A percentile compares a stretch with the other conserved stretches of the same genome.
Evolutionary conservation across 2,329 filamentous ascomycete species (phyloP).

Genomic region (Arthrobotrys sphaeroides): DNA sequence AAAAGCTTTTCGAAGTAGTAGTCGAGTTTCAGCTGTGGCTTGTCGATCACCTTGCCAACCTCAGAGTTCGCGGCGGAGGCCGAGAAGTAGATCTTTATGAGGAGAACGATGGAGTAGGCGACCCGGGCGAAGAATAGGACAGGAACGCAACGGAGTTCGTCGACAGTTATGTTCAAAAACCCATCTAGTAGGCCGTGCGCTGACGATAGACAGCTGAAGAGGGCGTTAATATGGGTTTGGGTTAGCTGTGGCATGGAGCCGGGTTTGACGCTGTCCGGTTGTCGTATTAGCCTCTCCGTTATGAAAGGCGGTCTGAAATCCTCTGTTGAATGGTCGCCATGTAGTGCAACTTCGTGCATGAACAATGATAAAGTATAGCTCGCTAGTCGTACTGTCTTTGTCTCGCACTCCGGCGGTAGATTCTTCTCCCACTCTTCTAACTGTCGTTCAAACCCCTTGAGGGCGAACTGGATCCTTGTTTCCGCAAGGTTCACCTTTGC

Average conservation of each 20-base stretch:
- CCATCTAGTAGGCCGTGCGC: slow-evolving; percentile 74
- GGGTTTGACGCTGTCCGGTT: slow-evolving; percentile 56
- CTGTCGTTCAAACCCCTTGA: slow-evolving; percentile 68
- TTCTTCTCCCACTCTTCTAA: slow-evolving; percentile 65
- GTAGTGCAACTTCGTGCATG: slow-evolving; percentile 79
- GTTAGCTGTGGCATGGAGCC: slow-evolving; percentile 61
- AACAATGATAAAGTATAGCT: slow-evolving; percentile 70
- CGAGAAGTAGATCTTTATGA: slow-evolving; percentile 71
- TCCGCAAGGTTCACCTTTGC: slow-evolving; percentile 67
- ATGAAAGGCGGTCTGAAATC: slow-evolving; percentile 62
- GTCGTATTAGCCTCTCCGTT: slow-evolving; percentile 58
- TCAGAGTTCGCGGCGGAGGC: slow-evolving; percentile 65
- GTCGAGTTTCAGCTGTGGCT: slow-evolving; percentile 64
- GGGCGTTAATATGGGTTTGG: slow-evolving; percentile 72
- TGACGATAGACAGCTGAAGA: slow-evolving; percentile 73
- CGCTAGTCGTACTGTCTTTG: slow-evolving; percentile 38
- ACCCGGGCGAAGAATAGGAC: slow-evolving; percentile 67
- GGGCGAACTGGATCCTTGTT: slow-evolving; percentile 66
- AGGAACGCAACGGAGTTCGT: slow-evolving; percentile 69
- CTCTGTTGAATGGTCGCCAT: slow-evolving; percentile 70
- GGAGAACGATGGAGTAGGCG: slow-evolving; percentile 68
- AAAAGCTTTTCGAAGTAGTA: slow-evolving; percentile 74
- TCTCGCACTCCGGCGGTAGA: slow-evolving; percentile 61
- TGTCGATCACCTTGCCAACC: slow-evolving; percentile 65
- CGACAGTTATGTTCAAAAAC: slow-evolving; percentile 71